phyloP scores from a whole-genome alignment of 2,329 filamentous ascomycete species.

The Cryphonectria parasitica region DNA sequence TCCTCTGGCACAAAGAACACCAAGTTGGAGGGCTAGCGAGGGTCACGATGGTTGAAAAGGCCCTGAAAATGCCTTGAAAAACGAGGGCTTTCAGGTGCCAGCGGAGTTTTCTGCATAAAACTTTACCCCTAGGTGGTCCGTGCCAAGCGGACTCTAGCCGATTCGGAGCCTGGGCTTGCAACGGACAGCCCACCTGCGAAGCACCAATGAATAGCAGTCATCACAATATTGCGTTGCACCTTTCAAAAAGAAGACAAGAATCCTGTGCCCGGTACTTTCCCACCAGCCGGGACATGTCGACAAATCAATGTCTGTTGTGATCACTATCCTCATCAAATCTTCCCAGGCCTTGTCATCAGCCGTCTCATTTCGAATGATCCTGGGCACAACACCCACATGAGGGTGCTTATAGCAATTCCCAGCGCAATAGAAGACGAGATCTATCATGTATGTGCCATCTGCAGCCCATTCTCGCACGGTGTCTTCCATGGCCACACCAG shows the following conservation, averaged over 20 bases:
- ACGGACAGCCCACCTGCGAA: too few relatives aligned
- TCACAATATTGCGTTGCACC: not conserved
- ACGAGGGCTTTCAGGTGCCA: too few relatives aligned
- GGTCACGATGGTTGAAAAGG: too few relatives aligned
- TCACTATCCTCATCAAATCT: not conserved
- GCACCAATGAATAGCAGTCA: accelerated
- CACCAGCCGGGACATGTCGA: not conserved
- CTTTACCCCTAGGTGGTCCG: too few relatives aligned
- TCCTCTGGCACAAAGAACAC: too few relatives aligned
- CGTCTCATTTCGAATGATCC: too few relatives aligned
- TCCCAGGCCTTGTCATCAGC: not conserved
- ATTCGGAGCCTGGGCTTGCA: too few relatives aligned
- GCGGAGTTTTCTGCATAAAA: too few relatives aligned
- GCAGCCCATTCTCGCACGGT: not conserved
- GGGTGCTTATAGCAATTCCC: accelerated
- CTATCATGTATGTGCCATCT: not conserved
- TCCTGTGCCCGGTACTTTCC: not conserved
- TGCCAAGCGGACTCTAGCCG: too few relatives aligned
- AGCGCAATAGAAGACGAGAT: not conserved
- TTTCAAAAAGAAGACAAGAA: not conserved
- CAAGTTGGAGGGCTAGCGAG: too few relatives aligned
- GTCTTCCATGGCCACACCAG: not conserved
- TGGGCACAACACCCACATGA: too few relatives aligned
- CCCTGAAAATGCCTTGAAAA: too few relatives aligned
- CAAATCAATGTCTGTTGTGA: not conserved